phyloP scores from a whole-genome alignment of 2,329 filamentous ascomycete species.

The Microdochium trichocladiopsis region DNA sequence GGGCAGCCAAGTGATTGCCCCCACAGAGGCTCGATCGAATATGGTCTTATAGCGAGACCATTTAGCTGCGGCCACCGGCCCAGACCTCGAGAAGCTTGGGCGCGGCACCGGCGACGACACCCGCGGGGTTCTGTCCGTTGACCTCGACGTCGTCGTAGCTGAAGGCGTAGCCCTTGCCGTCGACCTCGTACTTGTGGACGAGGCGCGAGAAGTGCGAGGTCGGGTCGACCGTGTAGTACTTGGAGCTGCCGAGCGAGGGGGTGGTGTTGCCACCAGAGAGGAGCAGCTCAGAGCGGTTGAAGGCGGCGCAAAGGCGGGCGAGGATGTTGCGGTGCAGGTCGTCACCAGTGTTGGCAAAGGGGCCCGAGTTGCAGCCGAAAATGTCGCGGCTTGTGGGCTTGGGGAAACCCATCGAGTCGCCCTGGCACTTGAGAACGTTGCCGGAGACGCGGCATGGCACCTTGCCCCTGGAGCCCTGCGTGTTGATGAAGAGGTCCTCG shows the following conservation, averaged over 20 bases:
- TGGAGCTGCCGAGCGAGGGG: constrained; percentile 12
- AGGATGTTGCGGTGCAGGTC: constrained; percentile 9
- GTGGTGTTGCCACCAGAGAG: constrained; percentile 22
- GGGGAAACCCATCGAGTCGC: constrained; percentile 6
- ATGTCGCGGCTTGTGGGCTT: constrained; percentile 28
- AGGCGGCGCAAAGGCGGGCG: constrained; percentile 15
- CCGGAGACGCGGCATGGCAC: constrained; percentile 36
- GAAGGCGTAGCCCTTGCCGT: constrained; percentile 44
- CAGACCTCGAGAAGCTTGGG: not conserved
- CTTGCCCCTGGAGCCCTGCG: constrained; percentile 44
- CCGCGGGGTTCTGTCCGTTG: constrained; percentile 23
- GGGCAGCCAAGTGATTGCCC: too few relatives aligned
- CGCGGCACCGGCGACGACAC: not conserved
- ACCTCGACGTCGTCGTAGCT: constrained; percentile 49
- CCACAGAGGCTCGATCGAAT: too few relatives aligned
- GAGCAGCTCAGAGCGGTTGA: constrained; percentile 14
- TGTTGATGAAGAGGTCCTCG: constrained; percentile 43
- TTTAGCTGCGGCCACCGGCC: not conserved
- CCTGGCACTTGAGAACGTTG: constrained; percentile 12
- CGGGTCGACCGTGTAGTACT: constrained; percentile 18
- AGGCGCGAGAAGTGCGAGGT: constrained; percentile 36
- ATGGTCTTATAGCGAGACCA: not conserved
- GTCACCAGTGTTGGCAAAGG: constrained; percentile 8
- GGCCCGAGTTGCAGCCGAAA: constrained; percentile 38
- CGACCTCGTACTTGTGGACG: constrained; percentile 38